These are phyloP conservation scores for Metschnikowia peoriensis DNA, from an alignment of 805 yeast species.

Conservation along the genomic window DNA sequence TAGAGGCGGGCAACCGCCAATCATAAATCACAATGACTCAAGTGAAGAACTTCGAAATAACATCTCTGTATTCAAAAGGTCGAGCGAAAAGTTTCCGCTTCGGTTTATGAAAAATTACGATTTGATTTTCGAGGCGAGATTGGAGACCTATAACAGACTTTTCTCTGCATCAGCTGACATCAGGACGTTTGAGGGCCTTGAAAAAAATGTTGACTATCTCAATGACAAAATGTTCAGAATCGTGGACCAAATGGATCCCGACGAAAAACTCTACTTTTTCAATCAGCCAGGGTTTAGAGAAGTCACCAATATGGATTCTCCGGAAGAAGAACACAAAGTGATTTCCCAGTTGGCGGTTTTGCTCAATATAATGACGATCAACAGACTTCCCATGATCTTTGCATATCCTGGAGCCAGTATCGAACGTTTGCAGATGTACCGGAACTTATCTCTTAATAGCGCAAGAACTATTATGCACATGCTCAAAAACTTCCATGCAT, in stretches of 20 bases:
- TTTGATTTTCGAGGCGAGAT: conserved; percentile 20
- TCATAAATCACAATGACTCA: conserved; percentile 40
- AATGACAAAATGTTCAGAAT: conserved; percentile 32
- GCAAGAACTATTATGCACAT: conserved; percentile 36
- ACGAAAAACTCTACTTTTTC: conserved; percentile 15
- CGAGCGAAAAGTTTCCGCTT: background rate
- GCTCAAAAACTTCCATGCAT: conserved; percentile 20
- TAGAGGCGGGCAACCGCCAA: conserved; percentile 49
- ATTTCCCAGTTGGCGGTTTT: conserved; percentile 30
- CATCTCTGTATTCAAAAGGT: background rate
- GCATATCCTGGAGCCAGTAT: conserved; percentile 16
- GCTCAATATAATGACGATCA: conserved; percentile 36
- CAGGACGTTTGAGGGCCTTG: conserved; percentile 20
- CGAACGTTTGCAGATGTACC: conserved; percentile 19
- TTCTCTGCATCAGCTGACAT: conserved; percentile 30
- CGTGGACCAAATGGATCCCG: conserved; percentile 18
- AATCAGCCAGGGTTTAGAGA: conserved; percentile 12
- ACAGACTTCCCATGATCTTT: conserved; percentile 30
- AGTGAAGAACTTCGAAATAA: conserved; percentile 11
- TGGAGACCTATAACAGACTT: conserved; percentile 29
- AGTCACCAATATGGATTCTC: background rate
- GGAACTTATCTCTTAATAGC: conserved; percentile 30
- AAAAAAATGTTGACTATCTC: conserved; percentile 23
- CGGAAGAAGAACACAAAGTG: conserved; percentile 14
- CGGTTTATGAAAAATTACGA: conserved; percentile 7